phyloP scores from a whole-genome alignment of 768 basidiomycete species.

The Lentinula guzmanii region DNA sequence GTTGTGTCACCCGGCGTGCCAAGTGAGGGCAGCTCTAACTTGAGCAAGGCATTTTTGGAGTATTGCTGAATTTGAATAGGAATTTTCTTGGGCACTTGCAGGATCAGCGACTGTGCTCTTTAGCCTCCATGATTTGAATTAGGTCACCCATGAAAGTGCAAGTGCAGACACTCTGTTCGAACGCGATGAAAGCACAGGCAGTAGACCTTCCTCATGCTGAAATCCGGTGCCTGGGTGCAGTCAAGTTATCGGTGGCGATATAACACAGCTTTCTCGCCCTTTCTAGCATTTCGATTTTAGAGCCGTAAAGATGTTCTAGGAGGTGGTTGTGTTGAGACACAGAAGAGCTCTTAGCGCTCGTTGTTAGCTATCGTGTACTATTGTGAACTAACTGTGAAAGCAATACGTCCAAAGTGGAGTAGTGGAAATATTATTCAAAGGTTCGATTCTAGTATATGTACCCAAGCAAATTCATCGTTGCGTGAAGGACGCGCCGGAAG shows the following conservation, averaged over 20 bases:
- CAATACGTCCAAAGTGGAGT: too few species aligned
- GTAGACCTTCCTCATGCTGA: conserved; percentile 38
- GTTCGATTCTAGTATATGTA: too few species aligned
- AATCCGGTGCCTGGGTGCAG: conserved; percentile 46
- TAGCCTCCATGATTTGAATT: conserved; percentile 2
- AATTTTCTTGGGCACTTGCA: conserved; percentile 4
- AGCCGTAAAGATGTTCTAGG: conserved; percentile 6
- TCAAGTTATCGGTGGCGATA: conserved; percentile 29
- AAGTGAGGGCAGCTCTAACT: conserved; percentile 5
- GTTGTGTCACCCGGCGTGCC: not conserved
- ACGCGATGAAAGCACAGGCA: conserved; percentile 46
- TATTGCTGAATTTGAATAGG: conserved; percentile 6
- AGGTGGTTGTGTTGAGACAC: conserved; percentile 5
- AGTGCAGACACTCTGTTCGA: conserved; percentile 30
- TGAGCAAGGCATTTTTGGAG: conserved; percentile 7
- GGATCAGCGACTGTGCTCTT: conserved; percentile 7
- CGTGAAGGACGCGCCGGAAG: too few species aligned
- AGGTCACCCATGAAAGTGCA: not conserved
- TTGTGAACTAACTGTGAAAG: too few species aligned
- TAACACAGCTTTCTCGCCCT: conserved; percentile 27
- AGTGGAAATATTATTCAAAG: too few species aligned
- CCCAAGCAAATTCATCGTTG: too few species aligned
- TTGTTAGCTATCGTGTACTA: too few species aligned
- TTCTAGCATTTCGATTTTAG: conserved; percentile 24
- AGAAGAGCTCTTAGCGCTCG: not conserved